These are phyloP conservation scores for Toxoplasma gondii DNA, from an alignment of 169 alveolate species.

Conservation along the genomic window DNA sequence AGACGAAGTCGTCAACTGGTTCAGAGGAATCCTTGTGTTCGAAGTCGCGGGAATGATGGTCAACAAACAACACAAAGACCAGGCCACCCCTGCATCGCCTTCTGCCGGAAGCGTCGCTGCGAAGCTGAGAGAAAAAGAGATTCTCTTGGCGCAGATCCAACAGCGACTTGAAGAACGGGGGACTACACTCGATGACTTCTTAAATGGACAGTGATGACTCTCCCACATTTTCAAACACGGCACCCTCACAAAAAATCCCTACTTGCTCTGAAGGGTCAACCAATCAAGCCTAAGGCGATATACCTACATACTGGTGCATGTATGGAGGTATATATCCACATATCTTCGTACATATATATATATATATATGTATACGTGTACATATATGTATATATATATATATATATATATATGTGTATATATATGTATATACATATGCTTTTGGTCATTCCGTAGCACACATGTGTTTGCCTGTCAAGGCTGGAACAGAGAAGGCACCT, in stretches of 20 bases:
- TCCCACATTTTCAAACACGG: not conserved
- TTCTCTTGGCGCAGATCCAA: constrained; percentile 8
- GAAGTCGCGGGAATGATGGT: constrained; percentile 59
- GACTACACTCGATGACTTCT: not conserved
- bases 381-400: not conserved
- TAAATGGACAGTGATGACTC: not conserved
- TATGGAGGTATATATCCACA: not conserved
- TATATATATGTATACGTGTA: not conserved
- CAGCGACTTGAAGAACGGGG: constrained; percentile 8
- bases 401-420: too few relatives aligned
- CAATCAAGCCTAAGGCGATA: too few relatives aligned
- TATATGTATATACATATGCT: too few relatives aligned
- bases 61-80: constrained; percentile 16
- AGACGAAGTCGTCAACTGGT: constrained; percentile 57
- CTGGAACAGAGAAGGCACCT: too few relatives aligned
- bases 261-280: too few relatives aligned
- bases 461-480: too few relatives aligned
- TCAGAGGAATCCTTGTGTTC: constrained; percentile 60
- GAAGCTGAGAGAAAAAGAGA: constrained; percentile 28
- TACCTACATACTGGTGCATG: not conserved
- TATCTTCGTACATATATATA: not conserved
- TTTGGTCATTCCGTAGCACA: too few relatives aligned
- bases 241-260: too few relatives aligned
- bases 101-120: not conserved
- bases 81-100: not conserved